These are phyloP conservation scores for Cryphonectria parasitica DNA, from an alignment of 2,329 filamentous ascomycete genomes.

Conservation along the genomic window DNA sequence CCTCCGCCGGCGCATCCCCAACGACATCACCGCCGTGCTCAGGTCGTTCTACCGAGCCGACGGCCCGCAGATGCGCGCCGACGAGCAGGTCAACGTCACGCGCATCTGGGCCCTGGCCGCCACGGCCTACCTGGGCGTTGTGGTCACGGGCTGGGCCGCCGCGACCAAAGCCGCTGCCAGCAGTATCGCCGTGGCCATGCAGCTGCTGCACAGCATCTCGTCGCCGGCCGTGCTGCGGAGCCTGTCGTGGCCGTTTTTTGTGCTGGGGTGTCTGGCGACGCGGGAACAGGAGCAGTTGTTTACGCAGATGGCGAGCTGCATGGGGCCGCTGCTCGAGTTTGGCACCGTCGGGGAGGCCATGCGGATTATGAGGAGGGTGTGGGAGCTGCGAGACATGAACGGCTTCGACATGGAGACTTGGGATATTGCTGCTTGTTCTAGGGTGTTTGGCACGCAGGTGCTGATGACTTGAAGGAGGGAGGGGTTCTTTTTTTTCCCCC, in stretches of 20 bases:
- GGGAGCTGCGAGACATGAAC: conserved; percentile 30
- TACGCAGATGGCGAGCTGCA: conserved; percentile 30
- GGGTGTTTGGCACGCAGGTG: conserved; percentile 31
- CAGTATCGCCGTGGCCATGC: conserved; percentile 32
- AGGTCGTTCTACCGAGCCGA: conserved; percentile 21
- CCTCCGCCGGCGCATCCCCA: conserved; percentile 28
- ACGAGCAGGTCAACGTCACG: conserved; percentile 32
- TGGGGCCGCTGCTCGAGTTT: conserved; percentile 35
- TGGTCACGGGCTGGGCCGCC: conserved; percentile 34
- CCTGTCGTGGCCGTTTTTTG: conserved; percentile 36
- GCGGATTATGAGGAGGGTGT: conserved; percentile 33
- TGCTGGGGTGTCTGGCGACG: conserved; percentile 36
- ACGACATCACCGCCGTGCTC: conserved; percentile 29
- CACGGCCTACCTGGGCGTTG: conserved; percentile 34
- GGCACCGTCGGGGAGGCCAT: conserved; percentile 34
- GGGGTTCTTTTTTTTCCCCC: too few relatives aligned
- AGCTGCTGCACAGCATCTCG: conserved; percentile 31
- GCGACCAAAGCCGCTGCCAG: conserved; percentile 31
- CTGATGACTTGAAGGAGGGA: conserved; percentile 13
- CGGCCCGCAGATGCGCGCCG: conserved; percentile 25
- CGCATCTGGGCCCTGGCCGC: conserved; percentile 37
- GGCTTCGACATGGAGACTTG: conserved; percentile 31
- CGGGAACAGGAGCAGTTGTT: conserved; percentile 34
- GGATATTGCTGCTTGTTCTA: conserved; percentile 36
- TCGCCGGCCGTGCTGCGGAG: conserved; percentile 34